Conservation (phyloP, 2,329 filamentous ascomycete species). For the Cladorrhinum sp. region DNA sequence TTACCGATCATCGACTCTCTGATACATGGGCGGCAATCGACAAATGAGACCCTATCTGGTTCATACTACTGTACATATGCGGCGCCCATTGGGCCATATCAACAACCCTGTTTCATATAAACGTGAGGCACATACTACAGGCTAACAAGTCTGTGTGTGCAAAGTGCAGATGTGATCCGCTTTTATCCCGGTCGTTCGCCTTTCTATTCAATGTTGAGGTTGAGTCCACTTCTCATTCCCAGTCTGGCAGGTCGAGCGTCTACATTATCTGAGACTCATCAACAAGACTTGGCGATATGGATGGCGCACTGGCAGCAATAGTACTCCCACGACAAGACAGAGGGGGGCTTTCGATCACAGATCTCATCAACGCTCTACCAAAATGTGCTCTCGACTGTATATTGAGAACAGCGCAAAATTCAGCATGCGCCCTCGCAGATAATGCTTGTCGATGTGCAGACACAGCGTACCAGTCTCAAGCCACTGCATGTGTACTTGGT, state of each 20-base stretch:
- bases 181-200: neutral
- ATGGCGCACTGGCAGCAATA: neutral
- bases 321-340: neutral
- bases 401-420: neutral
- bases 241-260: neutral
- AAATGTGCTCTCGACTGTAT: neutral
- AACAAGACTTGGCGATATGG: neutral
- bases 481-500: neutral
- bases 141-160: neutral
- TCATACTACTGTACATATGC: neutral
- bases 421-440: neutral
- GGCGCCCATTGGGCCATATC: neutral
- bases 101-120: neutral
- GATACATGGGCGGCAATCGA: neutral
- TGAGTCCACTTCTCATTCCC: too few relatives aligned
- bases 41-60: neutral
- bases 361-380: neutral
- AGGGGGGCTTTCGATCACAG: neutral
- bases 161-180: neutral
- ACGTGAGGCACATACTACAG: neutral
- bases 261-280: too few relatives aligned
- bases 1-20: neutral
- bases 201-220: too few relatives aligned
- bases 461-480: neutral
- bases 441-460: neutral